These are phyloP conservation scores for Leccinum ochraceum DNA, from an alignment of 768 basidiomycete species.

Conservation along the genomic window DNA sequence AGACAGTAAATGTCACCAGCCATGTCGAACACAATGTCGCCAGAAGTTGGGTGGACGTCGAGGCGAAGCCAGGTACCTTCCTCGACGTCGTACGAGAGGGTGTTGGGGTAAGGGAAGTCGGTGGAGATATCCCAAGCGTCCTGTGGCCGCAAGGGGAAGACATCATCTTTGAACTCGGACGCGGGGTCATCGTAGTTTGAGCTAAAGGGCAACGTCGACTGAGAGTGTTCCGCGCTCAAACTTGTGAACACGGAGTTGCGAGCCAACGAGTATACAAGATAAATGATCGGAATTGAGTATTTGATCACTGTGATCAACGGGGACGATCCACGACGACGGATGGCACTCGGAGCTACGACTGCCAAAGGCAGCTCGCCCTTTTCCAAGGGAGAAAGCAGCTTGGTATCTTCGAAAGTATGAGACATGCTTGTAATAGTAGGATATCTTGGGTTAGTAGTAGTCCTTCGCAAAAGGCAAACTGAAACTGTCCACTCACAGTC, in stretches of 20 bases:
- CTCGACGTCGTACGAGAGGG: slow-evolving; percentile 63
- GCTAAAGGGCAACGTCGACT: slow-evolving; percentile 6
- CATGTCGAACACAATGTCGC: slow-evolving; percentile 77
- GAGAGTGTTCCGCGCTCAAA: slow-evolving; percentile 1
- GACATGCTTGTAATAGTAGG: slow-evolving; percentile 5
- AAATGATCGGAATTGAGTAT: slow-evolving; percentile 20
- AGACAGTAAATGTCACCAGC: slow-evolving; percentile 74
- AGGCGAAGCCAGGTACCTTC: slow-evolving; percentile 79
- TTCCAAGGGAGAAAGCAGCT: slow-evolving; percentile 13
- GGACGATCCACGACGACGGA: not conserved
- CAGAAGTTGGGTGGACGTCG: slow-evolving; percentile 67
- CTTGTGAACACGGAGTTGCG: slow-evolving; percentile 4
- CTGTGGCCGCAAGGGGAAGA: slow-evolving; percentile 61
- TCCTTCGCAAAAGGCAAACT: not conserved
- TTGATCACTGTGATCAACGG: slow-evolving; percentile 20
- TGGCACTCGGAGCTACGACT: not conserved
- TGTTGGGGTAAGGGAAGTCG: slow-evolving; percentile 69
- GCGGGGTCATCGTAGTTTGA: slow-evolving; percentile 35
- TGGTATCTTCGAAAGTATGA: slow-evolving; percentile 2
- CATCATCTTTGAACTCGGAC: slow-evolving; percentile 49
- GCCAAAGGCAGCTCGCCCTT: slow-evolving; percentile 24
- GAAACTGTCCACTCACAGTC: not conserved
- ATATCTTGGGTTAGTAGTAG: not conserved
- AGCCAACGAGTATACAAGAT: slow-evolving; percentile 21
- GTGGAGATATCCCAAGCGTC: slow-evolving; percentile 73